These are phyloP conservation scores for Gremmenia infestans DNA, from an alignment of 2,329 filamentous ascomycete species.

Conservation along the genomic window DNA sequence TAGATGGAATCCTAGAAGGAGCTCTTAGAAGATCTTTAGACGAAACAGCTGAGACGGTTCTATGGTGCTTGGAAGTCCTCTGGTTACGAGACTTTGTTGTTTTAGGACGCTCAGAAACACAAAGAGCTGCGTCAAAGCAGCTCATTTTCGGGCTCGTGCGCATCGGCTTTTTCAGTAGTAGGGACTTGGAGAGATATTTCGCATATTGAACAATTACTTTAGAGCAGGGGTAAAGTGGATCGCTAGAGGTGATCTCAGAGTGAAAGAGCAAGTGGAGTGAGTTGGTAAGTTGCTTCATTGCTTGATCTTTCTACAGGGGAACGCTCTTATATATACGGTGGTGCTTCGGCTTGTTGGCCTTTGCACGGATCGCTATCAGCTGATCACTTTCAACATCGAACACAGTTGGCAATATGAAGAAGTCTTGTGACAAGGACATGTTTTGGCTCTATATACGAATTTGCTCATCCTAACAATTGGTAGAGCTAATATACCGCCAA, in stretches of 20 bases:
- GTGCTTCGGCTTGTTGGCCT: no score
- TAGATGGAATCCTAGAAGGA: neutral
- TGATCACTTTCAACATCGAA: neutral
- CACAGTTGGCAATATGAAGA: neutral
- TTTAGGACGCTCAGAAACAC: neutral
- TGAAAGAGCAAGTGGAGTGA: no score
- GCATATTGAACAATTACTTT: no score
- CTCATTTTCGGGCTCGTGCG: neutral
- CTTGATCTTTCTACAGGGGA: no score
- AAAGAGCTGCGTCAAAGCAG: neutral
- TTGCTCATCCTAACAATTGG: neutral
- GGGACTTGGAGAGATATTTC: neutral
- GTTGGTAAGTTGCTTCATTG: no score
- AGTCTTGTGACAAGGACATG: neutral
- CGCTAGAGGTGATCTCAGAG: no score
- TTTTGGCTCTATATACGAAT: neutral
- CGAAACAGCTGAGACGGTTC: neutral
- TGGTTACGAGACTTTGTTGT: neutral
- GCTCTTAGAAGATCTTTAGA: neutral
- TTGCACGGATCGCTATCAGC: no score
- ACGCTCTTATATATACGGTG: no score
- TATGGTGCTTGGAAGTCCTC: neutral
- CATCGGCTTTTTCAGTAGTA: neutral
- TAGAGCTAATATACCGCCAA: neutral
- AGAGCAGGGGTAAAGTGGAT: no score